A percentile compares a stretch with the other conserved stretches of the same genome.
Evolutionary conservation across 495 filamentous ascomycete genomes (phyloP).

Genomic region (Penicillium silybi): DNA sequence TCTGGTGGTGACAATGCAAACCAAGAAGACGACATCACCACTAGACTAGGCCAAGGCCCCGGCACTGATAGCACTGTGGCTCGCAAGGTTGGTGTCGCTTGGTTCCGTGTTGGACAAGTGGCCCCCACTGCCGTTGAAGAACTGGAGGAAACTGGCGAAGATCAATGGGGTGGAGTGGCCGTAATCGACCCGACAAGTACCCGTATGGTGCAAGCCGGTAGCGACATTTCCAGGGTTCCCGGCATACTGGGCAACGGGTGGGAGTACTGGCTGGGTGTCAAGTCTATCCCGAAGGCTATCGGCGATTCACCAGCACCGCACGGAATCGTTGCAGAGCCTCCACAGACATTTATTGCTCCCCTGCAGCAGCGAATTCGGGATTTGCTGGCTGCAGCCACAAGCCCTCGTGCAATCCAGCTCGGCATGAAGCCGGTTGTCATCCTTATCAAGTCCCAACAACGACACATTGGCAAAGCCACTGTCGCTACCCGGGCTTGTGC

Average conservation of each 20-base stretch:
- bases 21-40: slow-evolving; percentile 61
- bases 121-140: slow-evolving; percentile 52
- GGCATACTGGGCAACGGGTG: slow-evolving; percentile 69
- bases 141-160: slow-evolving; percentile 54
- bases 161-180: slow-evolving; percentile 78
- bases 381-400: slow-evolving; percentile 82
- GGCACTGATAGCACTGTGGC: slow-evolving; percentile 19
- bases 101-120: slow-evolving; percentile 83
- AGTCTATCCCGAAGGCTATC: slow-evolving; percentile 47
- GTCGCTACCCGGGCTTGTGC: slow-evolving; percentile 71
- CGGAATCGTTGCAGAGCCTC: slow-evolving; percentile 42
- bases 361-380: slow-evolving; percentile 77
- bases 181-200: slow-evolving; percentile 79
- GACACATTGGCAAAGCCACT: slow-evolving; percentile 84
- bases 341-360: slow-evolving; percentile 54
- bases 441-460: slow-evolving; percentile 81
- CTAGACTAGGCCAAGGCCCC: slow-evolving; percentile 40
- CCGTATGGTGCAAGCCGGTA: slow-evolving; percentile 83
- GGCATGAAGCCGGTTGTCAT: slow-evolving; percentile 85
- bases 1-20: slow-evolving; percentile 50
- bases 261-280: slow-evolving; percentile 80
- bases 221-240: slow-evolving; percentile 71
- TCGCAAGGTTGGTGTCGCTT: slow-evolving; percentile 64
- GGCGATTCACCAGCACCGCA: slow-evolving; percentile 35
- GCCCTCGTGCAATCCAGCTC: slow-evolving; percentile 78